A percentile compares a stretch with the other conserved stretches of the same genome.
Evolutionary conservation across 208 protist species (phyloP).

Genomic region (Balamuthia mandrillaris): DNA sequence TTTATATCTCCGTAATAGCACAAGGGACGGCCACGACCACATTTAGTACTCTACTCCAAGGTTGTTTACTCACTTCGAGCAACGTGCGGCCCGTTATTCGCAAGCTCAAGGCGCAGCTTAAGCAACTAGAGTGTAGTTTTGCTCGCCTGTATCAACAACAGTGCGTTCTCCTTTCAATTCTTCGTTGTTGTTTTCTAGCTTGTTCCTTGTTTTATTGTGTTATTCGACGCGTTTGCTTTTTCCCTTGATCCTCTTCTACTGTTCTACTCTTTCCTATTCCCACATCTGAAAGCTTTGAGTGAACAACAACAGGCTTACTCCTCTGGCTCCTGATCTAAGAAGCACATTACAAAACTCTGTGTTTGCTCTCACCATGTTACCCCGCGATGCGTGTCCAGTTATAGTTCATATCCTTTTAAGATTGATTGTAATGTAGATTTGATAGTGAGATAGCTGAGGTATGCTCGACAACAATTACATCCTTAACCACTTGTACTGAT

Average conservation of each 20-base stretch:
- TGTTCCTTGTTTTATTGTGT: no score
- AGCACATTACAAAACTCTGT: constrained; percentile 21
- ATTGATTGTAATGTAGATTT: background rate
- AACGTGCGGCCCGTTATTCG: background rate
- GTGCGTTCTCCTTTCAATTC: no score
- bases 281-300: background rate
- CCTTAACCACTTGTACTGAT: background rate
- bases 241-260: background rate
- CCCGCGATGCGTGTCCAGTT: background rate
- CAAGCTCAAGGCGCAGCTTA: background rate
- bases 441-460: background rate
- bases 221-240: background rate
- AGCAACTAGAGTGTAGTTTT: constrained; percentile 14
- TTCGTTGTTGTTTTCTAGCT: no score
- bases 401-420: background rate
- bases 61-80: background rate
- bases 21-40: background rate
- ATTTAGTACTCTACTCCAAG: constrained; percentile 7
- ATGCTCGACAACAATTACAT: background rate
- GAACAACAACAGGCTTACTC: background rate
- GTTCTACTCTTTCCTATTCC: no score
- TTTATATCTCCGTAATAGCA: constrained; percentile 18
- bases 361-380: constrained; percentile 15
- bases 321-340: background rate
- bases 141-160: background rate